Evolutionary conservation across 441 rosid genomes (phyloP).

Genomic region (Viola pubescens): DNA sequence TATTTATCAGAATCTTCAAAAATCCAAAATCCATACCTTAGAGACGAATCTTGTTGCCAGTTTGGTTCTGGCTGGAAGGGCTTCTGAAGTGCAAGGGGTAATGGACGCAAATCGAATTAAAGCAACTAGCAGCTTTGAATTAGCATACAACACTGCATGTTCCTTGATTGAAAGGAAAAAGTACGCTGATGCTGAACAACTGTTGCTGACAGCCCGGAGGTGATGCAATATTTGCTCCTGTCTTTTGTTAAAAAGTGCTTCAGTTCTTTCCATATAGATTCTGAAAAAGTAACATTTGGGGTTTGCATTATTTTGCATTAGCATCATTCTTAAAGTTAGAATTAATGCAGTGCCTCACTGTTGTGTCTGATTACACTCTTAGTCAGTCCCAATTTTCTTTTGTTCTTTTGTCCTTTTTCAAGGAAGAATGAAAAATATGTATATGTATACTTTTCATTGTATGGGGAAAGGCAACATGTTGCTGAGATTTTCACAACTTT

Average conservation of each 20-base stretch:
- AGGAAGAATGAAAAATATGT: background rate
- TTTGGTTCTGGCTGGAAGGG: constrained; percentile 67
- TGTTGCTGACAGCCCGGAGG: constrained; percentile 78
- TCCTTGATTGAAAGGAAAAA: constrained; percentile 61
- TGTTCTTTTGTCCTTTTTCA: background rate
- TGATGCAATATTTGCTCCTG: constrained; percentile 14
- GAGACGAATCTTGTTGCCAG: constrained; percentile 68
- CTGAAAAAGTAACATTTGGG: background rate
- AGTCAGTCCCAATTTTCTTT: background rate
- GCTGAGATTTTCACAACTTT: background rate
- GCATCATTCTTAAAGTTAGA: no score
- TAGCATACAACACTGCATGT: constrained; percentile 82
- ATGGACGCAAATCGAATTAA: constrained; percentile 58
- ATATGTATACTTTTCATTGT: background rate
- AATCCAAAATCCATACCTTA: constrained; percentile 42
- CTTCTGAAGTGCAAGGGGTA: constrained; percentile 56
- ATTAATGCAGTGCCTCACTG: background rate
- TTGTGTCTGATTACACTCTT: background rate
- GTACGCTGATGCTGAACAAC: constrained; percentile 67
- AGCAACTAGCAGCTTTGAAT: constrained; percentile 59
- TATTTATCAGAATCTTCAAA: constrained; percentile 51
- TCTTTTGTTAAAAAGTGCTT: background rate
- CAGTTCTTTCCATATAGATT: background rate
- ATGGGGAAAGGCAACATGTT: background rate
- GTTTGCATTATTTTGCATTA: background rate